phyloP scores from a whole-genome alignment of 2,329 filamentous ascomycete genomes.

The Cladophialophora yegresii region DNA sequence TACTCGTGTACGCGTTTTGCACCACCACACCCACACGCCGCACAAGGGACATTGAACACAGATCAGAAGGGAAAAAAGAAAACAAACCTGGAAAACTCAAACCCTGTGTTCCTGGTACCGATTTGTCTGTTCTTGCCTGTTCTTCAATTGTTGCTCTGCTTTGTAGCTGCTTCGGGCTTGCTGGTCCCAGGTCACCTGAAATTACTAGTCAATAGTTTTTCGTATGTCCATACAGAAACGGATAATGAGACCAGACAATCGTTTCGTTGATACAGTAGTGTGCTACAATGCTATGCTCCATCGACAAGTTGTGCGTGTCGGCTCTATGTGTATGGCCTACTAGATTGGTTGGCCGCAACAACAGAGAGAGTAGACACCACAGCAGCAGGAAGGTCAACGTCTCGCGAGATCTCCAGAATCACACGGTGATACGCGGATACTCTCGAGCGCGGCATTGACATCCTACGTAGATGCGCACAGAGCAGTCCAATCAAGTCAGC shows the following conservation, averaged over 20 bases:
- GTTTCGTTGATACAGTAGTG: not conserved
- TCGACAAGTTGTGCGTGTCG: not conserved
- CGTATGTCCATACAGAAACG: conserved; percentile 2
- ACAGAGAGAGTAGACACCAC: too few species aligned
- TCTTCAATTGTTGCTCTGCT: not conserved
- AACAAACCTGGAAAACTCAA: conserved; percentile 13
- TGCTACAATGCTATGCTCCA: not conserved
- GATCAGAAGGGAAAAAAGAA: not conserved
- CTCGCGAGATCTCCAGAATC: not conserved
- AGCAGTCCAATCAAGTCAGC: not conserved
- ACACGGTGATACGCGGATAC: not conserved
- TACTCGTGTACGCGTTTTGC: conserved; percentile 2
- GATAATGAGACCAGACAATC: conserved; percentile 5
- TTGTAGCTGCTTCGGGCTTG: conserved; percentile 9
- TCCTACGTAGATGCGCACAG: not conserved
- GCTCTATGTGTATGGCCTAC: not conserved
- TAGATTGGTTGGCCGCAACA: not conserved
- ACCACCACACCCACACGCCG: not conserved
- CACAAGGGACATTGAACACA: not conserved
- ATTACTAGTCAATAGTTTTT: conserved; percentile 14
- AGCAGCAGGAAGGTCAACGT: not conserved
- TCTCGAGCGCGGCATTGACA: not conserved
- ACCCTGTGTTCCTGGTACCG: not conserved
- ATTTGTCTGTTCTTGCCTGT: not conserved
- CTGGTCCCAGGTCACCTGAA: conserved; percentile 7